Evolutionary conservation across 2,329 filamentous ascomycete genomes (phyloP), one percentile per base, ranked within the genome.

Genomic region (Fonsecaea monophora): DNA sequence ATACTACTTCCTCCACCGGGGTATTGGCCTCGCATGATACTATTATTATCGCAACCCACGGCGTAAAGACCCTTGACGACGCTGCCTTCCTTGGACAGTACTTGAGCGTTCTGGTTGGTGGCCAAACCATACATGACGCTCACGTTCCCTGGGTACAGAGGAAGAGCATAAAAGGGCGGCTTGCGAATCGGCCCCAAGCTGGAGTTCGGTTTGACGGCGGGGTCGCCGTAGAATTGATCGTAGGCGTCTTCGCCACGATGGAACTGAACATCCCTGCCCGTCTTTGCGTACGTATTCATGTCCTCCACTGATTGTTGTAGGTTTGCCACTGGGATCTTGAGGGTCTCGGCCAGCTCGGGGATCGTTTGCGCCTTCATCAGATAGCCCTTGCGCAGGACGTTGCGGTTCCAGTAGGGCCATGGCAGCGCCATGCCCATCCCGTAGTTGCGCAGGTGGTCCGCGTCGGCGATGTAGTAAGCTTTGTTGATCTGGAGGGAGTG

Each of bases 11-110:
- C 79, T 18, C 76, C 76, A 2, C 78, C 77, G 34, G 74, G 55
- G 71, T 79, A 80, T 0, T 66, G 75, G 6, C 71, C 67, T 0
- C 76, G 75, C 77, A 80, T 79, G 10, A 80, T 72, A 34, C 70
- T 73, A 0, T 77, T 77, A 2, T 75, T 73, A 0, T 72, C 73
- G 63, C 78, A 78, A 6, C 78, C 78, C 3, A 74, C 73, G 0
- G 76, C 78, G 67, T 80, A 79, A 2, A 80, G 70, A 0, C 77
- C 77, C 34, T 63, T 34, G 18, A 78, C 76, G 0, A 67, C 54
- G 15, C 70, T 56, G 9, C 63, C 68, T 15, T 70, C 60, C 9
- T 72, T 53, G 13, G 62, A 73, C 37, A 78, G 15, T 5, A 73
- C 77, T 35, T 75, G 66, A 1, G 72, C 74, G 55, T 68, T 53